Percentiles rank a stretch among this genome's conserved stretches.
phyloP scores from a whole-genome alignment of 1,284 basidiomycete genomes.

The Cutaneotrichosporon dermatis region DNA sequence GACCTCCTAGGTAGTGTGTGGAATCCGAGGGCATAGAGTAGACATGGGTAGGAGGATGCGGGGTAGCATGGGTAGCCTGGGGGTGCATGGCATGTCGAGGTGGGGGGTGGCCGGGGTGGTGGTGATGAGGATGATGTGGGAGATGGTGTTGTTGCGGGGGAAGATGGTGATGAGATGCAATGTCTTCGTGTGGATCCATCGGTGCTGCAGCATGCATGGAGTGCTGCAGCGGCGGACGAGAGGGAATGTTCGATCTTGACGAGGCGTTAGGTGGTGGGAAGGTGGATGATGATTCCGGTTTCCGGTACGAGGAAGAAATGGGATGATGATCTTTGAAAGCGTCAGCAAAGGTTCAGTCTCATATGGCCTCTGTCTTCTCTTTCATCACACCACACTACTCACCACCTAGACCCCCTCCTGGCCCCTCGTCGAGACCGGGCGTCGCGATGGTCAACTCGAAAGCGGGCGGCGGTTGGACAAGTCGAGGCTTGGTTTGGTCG shows the following conservation, averaged over 20 bases:
- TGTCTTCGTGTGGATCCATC: not conserved
- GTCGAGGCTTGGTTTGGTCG: not conserved
- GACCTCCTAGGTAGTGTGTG: slow-evolving; percentile 8
- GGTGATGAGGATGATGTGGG: not conserved
- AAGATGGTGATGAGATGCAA: not conserved
- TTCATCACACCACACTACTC: not conserved
- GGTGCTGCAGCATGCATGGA: not conserved
- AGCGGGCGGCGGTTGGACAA: not conserved
- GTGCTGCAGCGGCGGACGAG: not conserved
- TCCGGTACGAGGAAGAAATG: not conserved
- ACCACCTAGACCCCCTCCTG: not conserved
- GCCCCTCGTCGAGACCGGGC: not conserved
- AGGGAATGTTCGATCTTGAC: not conserved
- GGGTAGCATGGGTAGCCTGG: not conserved
- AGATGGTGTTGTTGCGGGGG: slow-evolving; percentile 5
- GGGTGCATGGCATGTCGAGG: slow-evolving; percentile 3
- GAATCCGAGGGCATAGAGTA: slow-evolving; percentile 7
- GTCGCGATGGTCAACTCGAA: not conserved
- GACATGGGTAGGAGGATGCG: not conserved
- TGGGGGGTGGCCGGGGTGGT: slow-evolving; percentile 1
- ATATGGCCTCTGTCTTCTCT: too few relatives aligned
- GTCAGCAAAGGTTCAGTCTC: not conserved
- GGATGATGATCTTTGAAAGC: not conserved
- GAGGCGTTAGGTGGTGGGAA: not conserved
- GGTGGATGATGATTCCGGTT: not conserved